These are phyloP conservation scores for Oenanthe javanica DNA, from an alignment of 140 eudicot species.

Conservation along the genomic window DNA sequence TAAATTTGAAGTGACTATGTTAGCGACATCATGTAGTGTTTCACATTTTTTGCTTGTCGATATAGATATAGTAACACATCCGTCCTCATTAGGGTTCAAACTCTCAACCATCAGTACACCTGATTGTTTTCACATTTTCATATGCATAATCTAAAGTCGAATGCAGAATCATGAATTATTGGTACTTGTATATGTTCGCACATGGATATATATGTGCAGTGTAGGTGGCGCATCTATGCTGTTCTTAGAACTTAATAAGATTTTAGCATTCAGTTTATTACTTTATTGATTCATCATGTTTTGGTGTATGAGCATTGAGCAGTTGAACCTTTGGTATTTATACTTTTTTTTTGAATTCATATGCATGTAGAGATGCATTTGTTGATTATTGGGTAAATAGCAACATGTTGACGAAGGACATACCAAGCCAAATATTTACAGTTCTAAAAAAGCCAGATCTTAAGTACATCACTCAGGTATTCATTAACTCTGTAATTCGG, in stretches of 20 bases:
- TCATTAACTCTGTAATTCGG: neutral
- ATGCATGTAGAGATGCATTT: conserved; percentile 74
- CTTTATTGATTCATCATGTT: neutral
- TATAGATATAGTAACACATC: too few species aligned
- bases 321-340: neutral
- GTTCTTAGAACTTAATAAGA: neutral
- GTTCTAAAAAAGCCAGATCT: conserved; percentile 77
- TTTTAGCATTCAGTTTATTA: neutral
- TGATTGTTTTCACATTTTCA: too few species aligned
- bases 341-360: conserved; percentile 1
- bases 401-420: conserved; percentile 72
- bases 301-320: neutral
- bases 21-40: too few species aligned
- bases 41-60: too few species aligned
- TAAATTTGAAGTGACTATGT: too few species aligned
- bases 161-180: too few species aligned
- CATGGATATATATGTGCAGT: neutral
- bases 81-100: too few species aligned
- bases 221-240: neutral
- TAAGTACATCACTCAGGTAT: conserved; percentile 61
- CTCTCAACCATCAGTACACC: too few species aligned
- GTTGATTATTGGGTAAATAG: conserved; percentile 84
- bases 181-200: neutral
- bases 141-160: too few species aligned
- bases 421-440: conserved; percentile 61